Evolutionary conservation across 1,284 basidiomycete species (phyloP), one percentile per base, ranked within the genome.

Genomic region (Mycosarcoma maydis): DNA sequence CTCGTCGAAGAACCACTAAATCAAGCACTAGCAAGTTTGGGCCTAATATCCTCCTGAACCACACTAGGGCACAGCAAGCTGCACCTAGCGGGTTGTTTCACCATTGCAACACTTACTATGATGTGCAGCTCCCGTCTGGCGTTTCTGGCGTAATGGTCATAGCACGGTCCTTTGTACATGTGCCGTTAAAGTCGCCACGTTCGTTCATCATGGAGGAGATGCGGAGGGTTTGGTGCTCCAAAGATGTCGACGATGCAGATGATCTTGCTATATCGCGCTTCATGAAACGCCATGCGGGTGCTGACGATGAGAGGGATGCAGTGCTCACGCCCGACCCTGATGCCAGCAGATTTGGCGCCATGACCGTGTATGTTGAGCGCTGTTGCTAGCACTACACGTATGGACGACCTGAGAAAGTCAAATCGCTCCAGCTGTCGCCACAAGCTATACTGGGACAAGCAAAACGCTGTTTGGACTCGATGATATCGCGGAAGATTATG

Each of bases 121-220:
- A 66, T 11, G 61, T 40, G 24, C 68, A 71, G 20, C 61, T 66
- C 10, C 68, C 68, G 9, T 56, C 50, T 10, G 68, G 68, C 26
- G 68, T 71, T 22, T 71, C 68, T 17, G 68, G 68, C 13, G 68
- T 66, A 38, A 71, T 66, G 33, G 38, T 52, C 46, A 66, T 66
- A 16, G 62, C 68, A 26, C 58, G 22, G 22, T 61, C 54, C 36
- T 39, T 60, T 8, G 57, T 42, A 33, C 68, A 71, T 19, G 61
- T 66, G 41, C 68, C 68, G 33, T 71, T 71, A 48, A 71, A 71
- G 43, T 71, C 68, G 32, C 68, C 68, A 19, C 48, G 45, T 17
- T 65, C 54, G 48, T 66, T 57, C 68, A 71, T 71, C 44, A 42
- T 46, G n/a, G 61, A 38, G 5, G 68, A 71, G 19, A 58, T 29